These are phyloP conservation scores for Senecio squalidus DNA, from an alignment of 140 eudicot genomes.

Conservation along the genomic window DNA sequence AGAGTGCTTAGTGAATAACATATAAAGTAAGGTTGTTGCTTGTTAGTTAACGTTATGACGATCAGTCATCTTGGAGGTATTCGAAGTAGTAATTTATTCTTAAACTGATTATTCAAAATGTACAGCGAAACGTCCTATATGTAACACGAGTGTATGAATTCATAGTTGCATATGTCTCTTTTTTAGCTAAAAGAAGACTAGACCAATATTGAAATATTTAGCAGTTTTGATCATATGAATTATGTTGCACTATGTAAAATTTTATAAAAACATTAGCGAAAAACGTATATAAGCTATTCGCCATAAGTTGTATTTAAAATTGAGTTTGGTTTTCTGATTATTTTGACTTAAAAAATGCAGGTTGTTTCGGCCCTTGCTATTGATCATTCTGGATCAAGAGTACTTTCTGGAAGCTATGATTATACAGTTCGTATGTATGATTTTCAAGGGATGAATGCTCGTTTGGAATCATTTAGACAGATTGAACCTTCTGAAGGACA, in stretches of 20 bases:
- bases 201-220: neutral
- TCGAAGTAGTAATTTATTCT: too few species aligned
- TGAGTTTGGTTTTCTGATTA: neutral
- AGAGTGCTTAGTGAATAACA: too few species aligned
- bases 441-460: conserved; percentile 98
- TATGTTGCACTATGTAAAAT: neutral
- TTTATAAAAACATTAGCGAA: neutral
- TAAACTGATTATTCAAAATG: too few species aligned
- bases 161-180: neutral
- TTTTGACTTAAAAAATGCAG: conserved; percentile 32
- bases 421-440: conserved; percentile 95
- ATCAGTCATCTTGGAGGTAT: neutral
- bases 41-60: neutral
- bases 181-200: neutral
- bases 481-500: conserved; percentile 97
- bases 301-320: neutral
- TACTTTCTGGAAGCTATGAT: conserved; percentile 93
- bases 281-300: neutral
- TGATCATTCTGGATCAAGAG: conserved; percentile 95
- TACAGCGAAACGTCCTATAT: neutral
- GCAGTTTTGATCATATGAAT: neutral
- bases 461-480: conserved; percentile 88
- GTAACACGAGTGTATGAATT: neutral
- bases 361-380: conserved; percentile 93
- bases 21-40: too few species aligned